These are phyloP conservation scores for Candida takata DNA, from an alignment of 805 yeast genomes.

Conservation along the genomic window DNA sequence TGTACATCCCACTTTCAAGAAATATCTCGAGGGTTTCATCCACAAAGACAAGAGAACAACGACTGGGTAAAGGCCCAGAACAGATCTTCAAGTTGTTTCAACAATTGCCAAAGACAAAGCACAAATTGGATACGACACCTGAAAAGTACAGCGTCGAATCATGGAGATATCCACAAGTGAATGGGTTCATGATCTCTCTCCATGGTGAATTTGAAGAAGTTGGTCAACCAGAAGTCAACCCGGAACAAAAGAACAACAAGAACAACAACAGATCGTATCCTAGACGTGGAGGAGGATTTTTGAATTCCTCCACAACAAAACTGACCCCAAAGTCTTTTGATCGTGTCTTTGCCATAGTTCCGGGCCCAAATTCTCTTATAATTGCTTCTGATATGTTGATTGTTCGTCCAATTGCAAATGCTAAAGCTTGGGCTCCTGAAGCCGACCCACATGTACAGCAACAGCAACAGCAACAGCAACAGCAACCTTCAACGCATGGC, in stretches of 20 bases:
- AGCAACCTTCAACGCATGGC: slow-evolving; percentile 1
- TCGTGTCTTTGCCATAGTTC: slow-evolving; percentile 69
- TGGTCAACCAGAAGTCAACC: slow-evolving; percentile 41
- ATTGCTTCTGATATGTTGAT: slow-evolving; percentile 81
- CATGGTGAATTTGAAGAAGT: slow-evolving; percentile 84
- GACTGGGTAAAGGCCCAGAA: slow-evolving; percentile 64
- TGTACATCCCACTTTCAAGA: slow-evolving; percentile 67
- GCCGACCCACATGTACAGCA: slow-evolving; percentile 8
- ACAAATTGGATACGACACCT: slow-evolving; percentile 58
- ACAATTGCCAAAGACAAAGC: slow-evolving; percentile 73
- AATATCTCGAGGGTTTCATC: slow-evolving; percentile 59
- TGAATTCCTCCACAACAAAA: slow-evolving; percentile 25
- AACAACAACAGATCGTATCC: slow-evolving; percentile 9
- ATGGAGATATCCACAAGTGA: slow-evolving; percentile 60
- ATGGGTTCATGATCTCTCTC: slow-evolving; percentile 68
- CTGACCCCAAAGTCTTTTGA: slow-evolving; percentile 74
- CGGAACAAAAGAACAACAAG: slow-evolving; percentile 16
- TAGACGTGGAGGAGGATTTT: slow-evolving; percentile 25
- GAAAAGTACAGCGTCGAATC: slow-evolving; percentile 70
- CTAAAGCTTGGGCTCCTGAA: slow-evolving; percentile 45
- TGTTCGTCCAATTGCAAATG: slow-evolving; percentile 52
- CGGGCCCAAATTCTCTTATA: slow-evolving; percentile 64
- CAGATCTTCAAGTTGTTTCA: slow-evolving; percentile 54
- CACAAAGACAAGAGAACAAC: slow-evolving; percentile 46
- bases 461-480: slow-evolving; percentile 6